Conservation (phyloP, 1,284 basidiomycete genomes). For the Volvariella volvacea region DNA sequence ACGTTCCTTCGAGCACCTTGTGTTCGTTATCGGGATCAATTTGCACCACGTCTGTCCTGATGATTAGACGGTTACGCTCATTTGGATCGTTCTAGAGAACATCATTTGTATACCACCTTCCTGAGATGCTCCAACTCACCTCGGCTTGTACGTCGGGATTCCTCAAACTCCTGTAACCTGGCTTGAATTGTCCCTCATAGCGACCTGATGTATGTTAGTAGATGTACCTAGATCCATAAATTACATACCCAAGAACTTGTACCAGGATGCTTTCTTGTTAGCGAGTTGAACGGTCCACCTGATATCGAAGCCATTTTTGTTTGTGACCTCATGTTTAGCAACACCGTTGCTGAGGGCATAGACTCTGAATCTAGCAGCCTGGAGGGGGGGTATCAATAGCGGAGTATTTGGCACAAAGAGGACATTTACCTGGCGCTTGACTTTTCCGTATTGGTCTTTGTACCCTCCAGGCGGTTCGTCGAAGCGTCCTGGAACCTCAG, state of each 20-base stretch:
- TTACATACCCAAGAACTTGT: conserved; percentile 4
- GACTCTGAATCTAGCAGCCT: conserved; percentile 17
- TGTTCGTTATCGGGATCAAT: not conserved
- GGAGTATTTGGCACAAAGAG: not conserved
- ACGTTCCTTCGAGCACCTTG: too few relatives aligned
- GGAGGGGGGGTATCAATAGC: not conserved
- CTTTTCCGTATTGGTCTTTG: conserved; percentile 12
- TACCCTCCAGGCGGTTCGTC: conserved; percentile 9
- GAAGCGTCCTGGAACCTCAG: conserved; percentile 9
- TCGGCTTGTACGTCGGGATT: conserved; percentile 13
- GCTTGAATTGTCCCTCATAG: too few relatives aligned
- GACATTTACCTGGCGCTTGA: conserved; percentile 14
- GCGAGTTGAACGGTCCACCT: conserved; percentile 14
- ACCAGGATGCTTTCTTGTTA: conserved; percentile 14
- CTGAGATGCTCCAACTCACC: too few relatives aligned
- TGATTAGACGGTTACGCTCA: conserved; percentile 12
- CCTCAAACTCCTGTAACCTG: not conserved
- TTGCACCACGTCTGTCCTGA: conserved; percentile 8
- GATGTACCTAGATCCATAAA: not conserved
- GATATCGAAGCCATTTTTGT: conserved; percentile 9
- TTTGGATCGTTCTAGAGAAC: conserved; percentile 10
- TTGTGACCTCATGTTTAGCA: conserved; percentile 13
- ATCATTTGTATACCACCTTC: too few relatives aligned
- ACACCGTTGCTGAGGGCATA: conserved; percentile 12
- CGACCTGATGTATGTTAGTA: not conserved